Evolutionary conservation across 768 basidiomycete genomes (phyloP), one percentile per base, ranked within the genome.

Genomic region (Boletales sp.): DNA sequence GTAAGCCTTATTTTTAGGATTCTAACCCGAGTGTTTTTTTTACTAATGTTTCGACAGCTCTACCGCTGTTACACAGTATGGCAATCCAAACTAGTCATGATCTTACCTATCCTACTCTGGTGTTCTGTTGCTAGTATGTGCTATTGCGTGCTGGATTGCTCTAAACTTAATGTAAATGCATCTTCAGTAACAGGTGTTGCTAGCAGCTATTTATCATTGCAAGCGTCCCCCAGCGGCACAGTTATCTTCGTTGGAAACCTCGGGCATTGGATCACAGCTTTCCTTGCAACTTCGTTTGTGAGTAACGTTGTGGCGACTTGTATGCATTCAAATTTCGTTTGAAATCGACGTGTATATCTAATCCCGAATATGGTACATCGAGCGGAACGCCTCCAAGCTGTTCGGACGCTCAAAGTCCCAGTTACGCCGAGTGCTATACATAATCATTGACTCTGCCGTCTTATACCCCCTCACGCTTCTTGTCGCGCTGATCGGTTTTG

Each of bases 381-480:
- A 62, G 4, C 49, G 58, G 19, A 51, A 54, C 8, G 50, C 59
- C 8, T 47, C 55, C 9, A 55, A 52, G 15, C 55, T 69, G 7
- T 36, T 27, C 32, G 14, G 32, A 4, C 29, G 15, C 32, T 34
- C 32, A 11, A 34, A 10, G 15, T 52, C 51, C 6, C 36, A 12
- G 11, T 21, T 52, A 3, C 29, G 45, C n/a, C 45, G 41, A 13
- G 38, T 47, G 14, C 44, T 72, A 13, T 49, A 59, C n/a, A 58
- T 67, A 29, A 55, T 70, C 37, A 56, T 71, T 36, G 70, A 72
- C 54, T 62, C 68, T 32, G 69, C 68, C 15, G 58, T 62, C 3
- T 53, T 72, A 11, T 72, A 72, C 54, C 69, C 69, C 1, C 8
- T 65, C 35, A 62, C 69, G 4, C 61, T 70, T 54, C 50, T 67